Evolutionary conservation across 2,329 filamentous ascomycete genomes (phyloP).

Genomic region (Calycina herbarum): DNA sequence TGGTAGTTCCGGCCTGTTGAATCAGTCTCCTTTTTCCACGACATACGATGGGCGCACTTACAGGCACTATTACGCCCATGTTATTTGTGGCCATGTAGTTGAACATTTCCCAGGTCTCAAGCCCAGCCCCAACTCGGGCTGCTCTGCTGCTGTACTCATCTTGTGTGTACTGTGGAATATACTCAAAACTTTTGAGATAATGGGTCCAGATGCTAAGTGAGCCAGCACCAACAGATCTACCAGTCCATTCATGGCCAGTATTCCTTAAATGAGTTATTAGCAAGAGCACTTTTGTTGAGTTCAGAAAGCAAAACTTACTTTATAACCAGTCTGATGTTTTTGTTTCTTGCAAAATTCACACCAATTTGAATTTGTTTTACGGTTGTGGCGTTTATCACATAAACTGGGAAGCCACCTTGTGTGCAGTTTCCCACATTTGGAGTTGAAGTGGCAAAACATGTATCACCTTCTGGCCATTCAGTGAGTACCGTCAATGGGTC

Average conservation of each 20-base stretch:
- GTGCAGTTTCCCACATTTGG: slow-evolving; percentile 22
- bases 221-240: slow-evolving; percentile 44
- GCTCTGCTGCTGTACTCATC: slow-evolving; percentile 26
- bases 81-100: slow-evolving; percentile 39
- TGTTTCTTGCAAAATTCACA: slow-evolving; percentile 32
- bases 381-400: slow-evolving; percentile 38
- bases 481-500: slow-evolving; percentile 46
- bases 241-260: slow-evolving; percentile 48
- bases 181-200: slow-evolving; percentile 20
- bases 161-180: slow-evolving; percentile 14
- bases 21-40: not conserved
- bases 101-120: slow-evolving; percentile 21
- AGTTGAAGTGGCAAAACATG: slow-evolving; percentile 7
- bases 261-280: slow-evolving; percentile 39
- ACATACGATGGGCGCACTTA: not conserved
- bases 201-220: slow-evolving; percentile 24
- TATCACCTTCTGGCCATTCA: slow-evolving; percentile 44
- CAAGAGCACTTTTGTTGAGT: not conserved
- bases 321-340: slow-evolving; percentile 20
- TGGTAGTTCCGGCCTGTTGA: slow-evolving; percentile 2
- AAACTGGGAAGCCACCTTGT: slow-evolving; percentile 33
- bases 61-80: slow-evolving; percentile 17
- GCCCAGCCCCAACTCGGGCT: slow-evolving; percentile 27
- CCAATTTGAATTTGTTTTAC: slow-evolving; percentile 36
- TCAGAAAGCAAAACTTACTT: slow-evolving; percentile 13